Evolutionary conservation across 2,329 filamentous ascomycete species (phyloP), one percentile per base, ranked within the genome.

Genomic region (Botrytis hyacinthi): DNA sequence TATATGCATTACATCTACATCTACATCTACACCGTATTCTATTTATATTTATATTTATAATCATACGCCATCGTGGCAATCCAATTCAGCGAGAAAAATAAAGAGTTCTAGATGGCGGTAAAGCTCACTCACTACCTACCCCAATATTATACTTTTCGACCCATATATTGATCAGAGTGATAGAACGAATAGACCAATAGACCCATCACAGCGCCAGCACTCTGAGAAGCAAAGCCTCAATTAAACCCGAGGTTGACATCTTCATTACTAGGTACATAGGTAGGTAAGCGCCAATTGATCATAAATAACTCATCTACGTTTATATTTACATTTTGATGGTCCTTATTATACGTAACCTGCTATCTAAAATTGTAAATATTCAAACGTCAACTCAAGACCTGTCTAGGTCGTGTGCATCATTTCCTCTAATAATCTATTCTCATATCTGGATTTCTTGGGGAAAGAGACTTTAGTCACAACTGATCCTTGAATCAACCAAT

Each of bases 281-380:
- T 51, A 67, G 51, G 44, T 44, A 51, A 67, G 44, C 63, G 63
- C 63, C 63, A n/a, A 54, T 54, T n/a, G 48, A 51, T 62, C 60
- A n/a, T 61, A 22, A 61, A 61, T 54, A n/a, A n/a, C 46, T 37
- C 20, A 60, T 60, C 32, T 12, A 60, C 20, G 22, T 26, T 61
- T 22, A 12, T 18, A n/a, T 37, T 26, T 61, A 18, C 35, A 9
- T 61, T 40, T 37, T 1, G 16, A 40, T 4, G 16, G 35, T 16
- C 32, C 26, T 61, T 4, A n/a, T n/a, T 14, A 14, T 26, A 26
- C 46, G 9, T 9, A 37, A 37, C 37, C 37, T 37, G n/a, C n/a
- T 48, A 48, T 48, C 46, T 48, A 22, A 26, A 48, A 22, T 51
- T 5, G 22, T 14, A 51, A n/a, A 16, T 51, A 51, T n/a, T 14